Evolutionary conservation across 1,284 basidiomycete genomes (phyloP).

Genomic region (Leccinum griseonigrum): DNA sequence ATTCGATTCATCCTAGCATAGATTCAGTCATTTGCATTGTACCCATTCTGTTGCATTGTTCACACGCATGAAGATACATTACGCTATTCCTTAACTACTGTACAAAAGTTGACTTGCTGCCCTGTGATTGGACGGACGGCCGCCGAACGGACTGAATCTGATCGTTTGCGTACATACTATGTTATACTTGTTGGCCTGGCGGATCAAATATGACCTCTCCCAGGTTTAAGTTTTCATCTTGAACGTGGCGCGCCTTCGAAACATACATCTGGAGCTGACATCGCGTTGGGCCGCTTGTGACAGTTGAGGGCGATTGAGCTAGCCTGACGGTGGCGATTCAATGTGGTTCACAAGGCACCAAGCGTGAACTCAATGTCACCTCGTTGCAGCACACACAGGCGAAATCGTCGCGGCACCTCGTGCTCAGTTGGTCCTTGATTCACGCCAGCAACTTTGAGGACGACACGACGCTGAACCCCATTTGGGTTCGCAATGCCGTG

Average conservation of each 20-base stretch:
- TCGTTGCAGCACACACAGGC: constrained; percentile 2
- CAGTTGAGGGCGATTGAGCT: constrained; percentile 1
- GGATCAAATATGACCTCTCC: constrained; percentile 1
- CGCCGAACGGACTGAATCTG: constrained; percentile 7
- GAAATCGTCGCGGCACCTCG: constrained; percentile 3
- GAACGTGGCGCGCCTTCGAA: constrained; percentile 4
- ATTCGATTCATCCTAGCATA: constrained; percentile 33
- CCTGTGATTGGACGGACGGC: constrained; percentile 11
- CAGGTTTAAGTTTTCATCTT: constrained; percentile 2
- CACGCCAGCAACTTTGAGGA: constrained; percentile 8
- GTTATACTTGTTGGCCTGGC: neutral
- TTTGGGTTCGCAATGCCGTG: constrained; percentile 16
- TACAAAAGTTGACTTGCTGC: constrained; percentile 23
- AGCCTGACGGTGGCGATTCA: constrained; percentile 2
- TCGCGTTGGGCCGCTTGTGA: constrained; percentile 14
- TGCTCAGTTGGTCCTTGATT: constrained; percentile 4
- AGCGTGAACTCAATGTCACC: constrained; percentile 14
- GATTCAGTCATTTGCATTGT: constrained; percentile 34
- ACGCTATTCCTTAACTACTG: constrained; percentile 33
- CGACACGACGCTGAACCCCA: constrained; percentile 8
- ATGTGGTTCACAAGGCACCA: constrained; percentile 12
- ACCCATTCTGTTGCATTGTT: constrained; percentile 32
- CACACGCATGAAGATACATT: constrained; percentile 34
- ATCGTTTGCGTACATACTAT: neutral
- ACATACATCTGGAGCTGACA: constrained; percentile 5